phyloP scores from a whole-genome alignment of 768 basidiomycete genomes.

The Suillus occidentalis region DNA sequence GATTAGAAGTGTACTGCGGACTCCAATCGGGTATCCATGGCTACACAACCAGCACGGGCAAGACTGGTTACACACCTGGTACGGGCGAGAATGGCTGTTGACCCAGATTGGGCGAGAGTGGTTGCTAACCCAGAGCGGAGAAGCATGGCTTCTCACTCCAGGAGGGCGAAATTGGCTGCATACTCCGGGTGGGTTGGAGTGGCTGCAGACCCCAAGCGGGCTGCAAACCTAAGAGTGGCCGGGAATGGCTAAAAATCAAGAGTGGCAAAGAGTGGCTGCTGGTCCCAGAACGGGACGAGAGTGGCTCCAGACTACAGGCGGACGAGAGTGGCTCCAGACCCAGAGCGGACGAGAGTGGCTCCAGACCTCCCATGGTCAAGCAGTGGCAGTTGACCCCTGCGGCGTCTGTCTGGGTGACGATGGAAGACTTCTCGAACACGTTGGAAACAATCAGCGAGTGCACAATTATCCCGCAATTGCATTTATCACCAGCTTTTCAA shows the following conservation, averaged over 20 bases:
- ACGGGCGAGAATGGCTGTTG: neutral
- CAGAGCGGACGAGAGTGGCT: neutral
- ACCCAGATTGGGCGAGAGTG: neutral
- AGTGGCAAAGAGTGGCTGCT: neutral
- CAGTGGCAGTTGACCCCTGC: neutral
- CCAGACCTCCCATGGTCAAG: neutral
- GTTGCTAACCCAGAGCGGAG: neutral
- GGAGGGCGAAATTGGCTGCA: neutral
- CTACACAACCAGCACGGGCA: no score
- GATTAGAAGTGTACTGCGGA: no score
- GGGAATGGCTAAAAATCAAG: neutral
- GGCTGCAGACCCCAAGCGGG: neutral
- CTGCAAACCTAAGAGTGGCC: neutral
- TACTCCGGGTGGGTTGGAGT: neutral
- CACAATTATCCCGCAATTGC: neutral
- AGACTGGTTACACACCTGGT: neutral
- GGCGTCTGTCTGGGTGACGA: neutral
- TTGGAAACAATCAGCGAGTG: neutral
- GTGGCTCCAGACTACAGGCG: neutral
- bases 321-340: neutral
- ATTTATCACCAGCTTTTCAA: neutral
- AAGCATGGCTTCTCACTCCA: neutral
- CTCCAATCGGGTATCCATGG: no score
- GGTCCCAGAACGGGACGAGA: neutral
- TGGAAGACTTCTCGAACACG: neutral